These are phyloP conservation scores for Colletotrichum sp. DNA, from an alignment of 2,329 filamentous ascomycete genomes.

Conservation along the genomic window DNA sequence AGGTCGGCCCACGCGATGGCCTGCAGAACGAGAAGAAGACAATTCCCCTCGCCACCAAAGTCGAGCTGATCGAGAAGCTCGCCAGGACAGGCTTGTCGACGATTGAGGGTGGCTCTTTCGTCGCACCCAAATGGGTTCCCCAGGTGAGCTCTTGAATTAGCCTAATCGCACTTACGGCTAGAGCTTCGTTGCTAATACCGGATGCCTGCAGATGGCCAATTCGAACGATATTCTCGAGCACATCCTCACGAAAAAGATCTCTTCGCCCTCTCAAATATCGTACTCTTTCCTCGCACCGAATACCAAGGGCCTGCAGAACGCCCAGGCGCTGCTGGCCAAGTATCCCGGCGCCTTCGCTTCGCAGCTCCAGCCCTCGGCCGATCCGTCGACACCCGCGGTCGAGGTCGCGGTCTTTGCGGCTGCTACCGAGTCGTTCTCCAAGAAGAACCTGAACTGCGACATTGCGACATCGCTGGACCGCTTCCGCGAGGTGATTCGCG, in stretches of 20 bases:
- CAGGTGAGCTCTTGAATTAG: conserved; percentile 58
- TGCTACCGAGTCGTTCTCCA: conserved; percentile 80
- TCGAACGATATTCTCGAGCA: conserved; percentile 77
- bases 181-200: neutral
- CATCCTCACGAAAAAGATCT: conserved; percentile 62
- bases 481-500: conserved; percentile 73
- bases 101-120: conserved; percentile 85
- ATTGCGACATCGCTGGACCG: conserved; percentile 75
- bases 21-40: conserved; percentile 81
- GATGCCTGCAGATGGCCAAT: conserved; percentile 70
- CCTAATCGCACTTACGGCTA: neutral
- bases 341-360: conserved; percentile 56
- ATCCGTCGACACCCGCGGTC: conserved; percentile 53
- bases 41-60: conserved; percentile 75
- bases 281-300: conserved; percentile 88
- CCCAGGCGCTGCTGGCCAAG: conserved; percentile 53
- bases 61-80: conserved; percentile 75
- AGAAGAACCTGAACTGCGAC: conserved; percentile 82
- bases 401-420: conserved; percentile 84
- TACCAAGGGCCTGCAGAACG: conserved; percentile 71
- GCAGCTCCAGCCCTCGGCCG: conserved; percentile 49
- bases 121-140: conserved; percentile 84
- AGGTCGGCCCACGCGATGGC: conserved; percentile 87
- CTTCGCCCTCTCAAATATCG: conserved; percentile 62
- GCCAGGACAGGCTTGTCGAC: conserved; percentile 71